A percentile compares a stretch with the other conserved stretches of the same genome.
These are phyloP conservation scores for Trichoderma sp. DNA, from an alignment of 2,329 filamentous ascomycete species.

Conservation along the genomic window DNA sequence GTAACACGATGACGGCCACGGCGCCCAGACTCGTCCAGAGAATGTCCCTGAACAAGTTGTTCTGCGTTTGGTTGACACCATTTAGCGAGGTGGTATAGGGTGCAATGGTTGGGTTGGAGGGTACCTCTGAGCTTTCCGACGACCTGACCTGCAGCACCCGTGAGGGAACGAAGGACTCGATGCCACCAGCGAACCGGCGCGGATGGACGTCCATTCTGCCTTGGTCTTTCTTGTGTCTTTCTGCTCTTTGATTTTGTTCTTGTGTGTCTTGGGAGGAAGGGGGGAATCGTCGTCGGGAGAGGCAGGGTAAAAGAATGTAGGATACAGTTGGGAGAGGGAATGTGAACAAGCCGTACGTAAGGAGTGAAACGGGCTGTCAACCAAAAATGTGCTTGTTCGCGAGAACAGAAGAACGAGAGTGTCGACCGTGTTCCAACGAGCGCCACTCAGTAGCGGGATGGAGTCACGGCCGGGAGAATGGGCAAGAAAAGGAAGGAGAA, in stretches of 20 bases:
- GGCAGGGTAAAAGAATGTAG: constrained; percentile 12
- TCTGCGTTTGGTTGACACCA: constrained; percentile 62
- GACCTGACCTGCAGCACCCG: constrained; percentile 40
- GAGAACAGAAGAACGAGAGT: constrained; percentile 18
- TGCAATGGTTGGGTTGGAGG: constrained; percentile 53
- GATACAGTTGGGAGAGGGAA: not conserved
- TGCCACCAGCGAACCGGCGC: constrained; percentile 38
- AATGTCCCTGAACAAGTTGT: constrained; percentile 58
- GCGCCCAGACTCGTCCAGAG: constrained; percentile 65
- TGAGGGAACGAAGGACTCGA: constrained; percentile 38
- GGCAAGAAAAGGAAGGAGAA: constrained; percentile 13
- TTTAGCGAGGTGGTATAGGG: constrained; percentile 59
- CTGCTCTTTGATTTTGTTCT: not conserved
- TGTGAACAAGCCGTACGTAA: constrained; percentile 1
- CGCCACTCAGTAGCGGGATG: constrained; percentile 24
- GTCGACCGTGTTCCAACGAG: constrained; percentile 23
- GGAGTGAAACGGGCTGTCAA: constrained; percentile 20
- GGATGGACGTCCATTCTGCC: constrained; percentile 41
- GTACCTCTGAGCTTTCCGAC: constrained; percentile 37
- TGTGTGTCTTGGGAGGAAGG: not conserved
- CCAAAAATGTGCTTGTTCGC: constrained; percentile 18
- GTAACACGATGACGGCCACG: constrained; percentile 56
- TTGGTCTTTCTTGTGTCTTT: not conserved
- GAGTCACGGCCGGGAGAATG: constrained; percentile 24
- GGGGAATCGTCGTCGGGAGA: constrained; percentile 1